Evolutionary conservation across 225 moss, liverwort and hornwort genomes (phyloP), one percentile per base, ranked within the genome.

Genomic region (Sphagnum contortum): DNA sequence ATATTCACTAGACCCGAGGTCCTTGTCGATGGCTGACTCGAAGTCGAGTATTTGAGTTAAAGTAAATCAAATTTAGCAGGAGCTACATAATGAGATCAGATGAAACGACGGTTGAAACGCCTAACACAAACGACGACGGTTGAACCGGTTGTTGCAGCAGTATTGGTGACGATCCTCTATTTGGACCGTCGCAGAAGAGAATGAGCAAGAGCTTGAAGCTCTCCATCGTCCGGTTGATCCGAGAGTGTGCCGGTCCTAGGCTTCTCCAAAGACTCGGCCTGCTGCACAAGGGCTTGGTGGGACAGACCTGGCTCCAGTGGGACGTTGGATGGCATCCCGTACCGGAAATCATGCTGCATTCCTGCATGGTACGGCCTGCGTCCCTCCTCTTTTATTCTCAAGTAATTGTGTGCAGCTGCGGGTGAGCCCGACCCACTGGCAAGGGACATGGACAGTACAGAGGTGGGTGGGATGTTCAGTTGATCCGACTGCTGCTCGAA

Each of bases 381-480:
- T 60, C 84, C 80, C 63, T 84, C 80, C 69, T 84, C 84, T 66
- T 84, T 84, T 6, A 84, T 80, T 54, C 84, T 80, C 4, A 80
- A 69, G 13, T 84, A 84, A 49, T 72, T 70, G 44, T 71, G 66
- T 47, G 71, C 71, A 29, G 29, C 29, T 29, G 29, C 29, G 29
- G 29, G 29, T 5, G 80, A 66, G 13, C 77, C 84, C 29, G 84
- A 80, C 47, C 77, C 84, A 68, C 75, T 75, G 6, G 84, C 80
- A 53, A 84, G 77, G 44, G 84, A 80, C 73, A 84, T 84, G 68
- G 84, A 84, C 72, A 84, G 80, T 61, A 74, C 80, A 44, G 84
- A 80, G 9, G 80, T 80, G 0, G 80, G 80, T 5, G 52, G 68
- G 0, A 29, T 29, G 29, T 29, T 29, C 45, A 83, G 72, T 51